phyloP scores from a whole-genome alignment of 31 red algal species.

The Bonnemaisonia californica region DNA sequence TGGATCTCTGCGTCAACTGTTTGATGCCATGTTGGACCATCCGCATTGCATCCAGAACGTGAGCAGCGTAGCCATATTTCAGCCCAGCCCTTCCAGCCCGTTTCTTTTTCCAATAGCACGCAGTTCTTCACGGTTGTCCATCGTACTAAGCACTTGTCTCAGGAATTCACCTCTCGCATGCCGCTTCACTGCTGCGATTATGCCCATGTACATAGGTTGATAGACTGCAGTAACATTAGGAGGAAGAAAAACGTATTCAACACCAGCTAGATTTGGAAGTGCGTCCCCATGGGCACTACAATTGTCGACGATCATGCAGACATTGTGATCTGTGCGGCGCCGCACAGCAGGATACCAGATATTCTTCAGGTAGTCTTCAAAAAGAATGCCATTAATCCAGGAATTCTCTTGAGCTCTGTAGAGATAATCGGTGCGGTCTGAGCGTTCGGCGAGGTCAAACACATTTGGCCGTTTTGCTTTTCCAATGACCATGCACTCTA shows the following conservation, averaged over 20 bases:
- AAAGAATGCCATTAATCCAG: constrained; percentile 1
- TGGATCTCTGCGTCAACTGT: not conserved
- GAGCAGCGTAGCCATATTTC: not conserved
- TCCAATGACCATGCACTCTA: not conserved
- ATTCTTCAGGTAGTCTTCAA: not conserved
- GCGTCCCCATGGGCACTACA: constrained; percentile 3
- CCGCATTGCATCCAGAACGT: not conserved
- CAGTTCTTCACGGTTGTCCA: not conserved
- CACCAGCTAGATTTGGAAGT: constrained; percentile 2
- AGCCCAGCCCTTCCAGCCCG: not conserved
- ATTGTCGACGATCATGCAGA: constrained; percentile 14
- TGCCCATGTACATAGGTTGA: not conserved
- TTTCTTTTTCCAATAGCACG: not conserved
- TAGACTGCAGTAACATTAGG: constrained; percentile 15
- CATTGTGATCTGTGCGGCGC: not conserved
- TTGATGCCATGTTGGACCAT: not conserved
- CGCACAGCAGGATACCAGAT: constrained; percentile 5
- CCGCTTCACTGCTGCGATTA: constrained; percentile 8
- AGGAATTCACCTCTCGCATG: not conserved
- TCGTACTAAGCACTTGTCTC: not conserved
- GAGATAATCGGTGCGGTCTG: not conserved
- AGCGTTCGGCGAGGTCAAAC: constrained; percentile 10
- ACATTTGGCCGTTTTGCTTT: constrained; percentile 6
- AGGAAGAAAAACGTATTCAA: not conserved
- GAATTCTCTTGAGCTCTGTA: not conserved